A percentile compares a stretch with the other conserved stretches of the same genome.
phyloP scores from a whole-genome alignment of 495 filamentous ascomycete species.

The Annulohypoxylon stygium region DNA sequence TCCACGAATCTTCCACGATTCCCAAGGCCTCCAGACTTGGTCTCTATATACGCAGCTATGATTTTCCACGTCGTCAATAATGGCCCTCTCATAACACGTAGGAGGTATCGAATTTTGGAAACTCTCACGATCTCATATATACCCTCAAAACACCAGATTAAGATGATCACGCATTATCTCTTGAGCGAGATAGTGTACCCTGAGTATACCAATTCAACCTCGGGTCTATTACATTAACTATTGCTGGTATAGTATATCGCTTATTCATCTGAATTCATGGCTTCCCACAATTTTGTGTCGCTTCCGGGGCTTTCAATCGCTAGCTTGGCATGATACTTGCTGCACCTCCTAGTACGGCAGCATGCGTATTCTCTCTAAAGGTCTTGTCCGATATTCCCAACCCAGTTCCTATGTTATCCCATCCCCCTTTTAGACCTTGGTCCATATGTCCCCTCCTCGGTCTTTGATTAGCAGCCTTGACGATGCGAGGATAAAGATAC shows the following conservation, averaged over 20 bases:
- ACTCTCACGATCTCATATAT: background rate
- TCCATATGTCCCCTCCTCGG: background rate
- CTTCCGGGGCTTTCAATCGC: background rate
- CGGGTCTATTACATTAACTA: slow-evolving; percentile 22
- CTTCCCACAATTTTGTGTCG: background rate
- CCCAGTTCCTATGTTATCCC: background rate
- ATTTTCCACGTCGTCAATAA: too few relatives aligned
- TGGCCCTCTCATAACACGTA: background rate
- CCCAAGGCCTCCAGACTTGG: too few relatives aligned
- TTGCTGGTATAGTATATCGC: background rate
- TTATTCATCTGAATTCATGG: slow-evolving; percentile 2
- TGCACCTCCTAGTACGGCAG: background rate
- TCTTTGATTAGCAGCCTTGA: slow-evolving; percentile 14
- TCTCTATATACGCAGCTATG: too few relatives aligned
- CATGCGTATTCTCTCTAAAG: background rate
- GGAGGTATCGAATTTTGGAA: background rate
- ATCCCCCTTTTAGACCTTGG: slow-evolving; percentile 7
- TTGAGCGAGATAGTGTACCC: background rate
- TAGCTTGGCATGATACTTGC: background rate
- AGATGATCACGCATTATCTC: background rate
- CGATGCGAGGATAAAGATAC: slow-evolving; percentile 22
- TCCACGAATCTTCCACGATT: too few relatives aligned
- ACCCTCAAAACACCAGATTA: background rate
- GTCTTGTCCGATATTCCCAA: background rate
- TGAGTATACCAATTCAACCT: background rate